Evolutionary conservation across 1,284 basidiomycete species (phyloP).

Genomic region (Sphaerobolus stellatus): DNA sequence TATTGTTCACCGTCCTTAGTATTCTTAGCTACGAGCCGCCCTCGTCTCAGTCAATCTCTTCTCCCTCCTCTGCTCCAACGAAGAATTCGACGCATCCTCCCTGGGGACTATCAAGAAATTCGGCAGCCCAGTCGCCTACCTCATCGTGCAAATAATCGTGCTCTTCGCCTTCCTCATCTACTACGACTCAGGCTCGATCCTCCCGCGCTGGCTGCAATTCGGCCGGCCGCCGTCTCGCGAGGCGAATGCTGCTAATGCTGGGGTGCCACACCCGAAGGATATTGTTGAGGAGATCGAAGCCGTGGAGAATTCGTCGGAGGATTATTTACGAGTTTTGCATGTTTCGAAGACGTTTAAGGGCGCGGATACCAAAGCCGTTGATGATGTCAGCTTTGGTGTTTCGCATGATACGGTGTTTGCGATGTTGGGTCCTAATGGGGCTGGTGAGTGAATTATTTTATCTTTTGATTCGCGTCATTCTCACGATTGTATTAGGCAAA

Average conservation of each 20-base stretch:
- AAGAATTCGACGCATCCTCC: constrained; percentile 47
- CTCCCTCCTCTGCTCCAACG: constrained; percentile 64
- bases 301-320: constrained; percentile 44
- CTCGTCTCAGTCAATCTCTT: constrained; percentile 78
- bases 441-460: constrained; percentile 39
- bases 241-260: background rate
- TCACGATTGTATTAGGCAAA: constrained; percentile 53
- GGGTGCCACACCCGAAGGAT: constrained; percentile 36
- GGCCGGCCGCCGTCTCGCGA: constrained; percentile 9
- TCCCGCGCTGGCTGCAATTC: constrained; percentile 30
- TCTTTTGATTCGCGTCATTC: background rate
- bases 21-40: constrained; percentile 53
- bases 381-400: constrained; percentile 73
- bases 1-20: constrained; percentile 1
- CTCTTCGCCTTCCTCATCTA: constrained; percentile 59
- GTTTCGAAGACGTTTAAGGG: constrained; percentile 63
- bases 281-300: constrained; percentile 54
- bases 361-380: constrained; percentile 56
- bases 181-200: constrained; percentile 57
- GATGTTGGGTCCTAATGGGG: constrained; percentile 78
- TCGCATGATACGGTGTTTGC: constrained; percentile 65
- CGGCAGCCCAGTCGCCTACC: constrained; percentile 75
- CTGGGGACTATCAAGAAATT: constrained; percentile 58
- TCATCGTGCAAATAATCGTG: constrained; percentile 55
- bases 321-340: constrained; percentile 62